These are phyloP conservation scores for Epichloe sp. DNA, from an alignment of 2,329 filamentous ascomycete species.

Conservation along the genomic window DNA sequence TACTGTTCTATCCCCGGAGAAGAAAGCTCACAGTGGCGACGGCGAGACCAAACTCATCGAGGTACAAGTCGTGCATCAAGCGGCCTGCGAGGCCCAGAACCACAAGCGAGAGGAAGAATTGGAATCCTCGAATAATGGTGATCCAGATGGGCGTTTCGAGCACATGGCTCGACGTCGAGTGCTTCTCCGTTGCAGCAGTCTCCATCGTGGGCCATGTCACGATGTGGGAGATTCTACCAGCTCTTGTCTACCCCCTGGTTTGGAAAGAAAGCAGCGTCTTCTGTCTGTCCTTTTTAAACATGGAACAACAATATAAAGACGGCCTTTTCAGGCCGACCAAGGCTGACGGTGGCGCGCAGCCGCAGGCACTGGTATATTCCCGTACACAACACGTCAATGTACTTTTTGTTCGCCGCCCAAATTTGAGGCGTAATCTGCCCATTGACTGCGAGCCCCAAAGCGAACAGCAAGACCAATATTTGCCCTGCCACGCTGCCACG, in stretches of 20 bases:
- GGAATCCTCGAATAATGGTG: slow-evolving; percentile 25
- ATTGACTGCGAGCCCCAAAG: background rate
- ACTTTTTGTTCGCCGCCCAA: background rate
- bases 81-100: slow-evolving; percentile 29
- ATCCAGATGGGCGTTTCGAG: slow-evolving; percentile 31
- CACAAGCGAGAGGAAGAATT: slow-evolving; percentile 28
- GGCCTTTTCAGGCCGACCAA: too few relatives aligned
- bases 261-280: background rate
- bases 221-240: background rate
- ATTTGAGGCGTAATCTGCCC: background rate
- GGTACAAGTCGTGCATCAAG: slow-evolving; percentile 27
- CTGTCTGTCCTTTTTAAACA: too few relatives aligned
- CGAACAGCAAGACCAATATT: background rate
- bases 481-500: background rate
- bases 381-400: background rate
- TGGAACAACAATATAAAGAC: too few relatives aligned
- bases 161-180: slow-evolving; percentile 13
- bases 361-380: background rate
- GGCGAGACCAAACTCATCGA: slow-evolving; percentile 26
- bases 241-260: background rate
- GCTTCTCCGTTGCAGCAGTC: background rate
- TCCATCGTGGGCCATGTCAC: background rate
- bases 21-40: slow-evolving; percentile 25
- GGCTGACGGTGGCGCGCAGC: background rate
- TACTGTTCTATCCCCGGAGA: background rate